A percentile compares a stretch with the other conserved stretches of the same genome.
phyloP scores from a whole-genome alignment of 2,329 filamentous ascomycete species.

The Lithohypha guttulata region DNA sequence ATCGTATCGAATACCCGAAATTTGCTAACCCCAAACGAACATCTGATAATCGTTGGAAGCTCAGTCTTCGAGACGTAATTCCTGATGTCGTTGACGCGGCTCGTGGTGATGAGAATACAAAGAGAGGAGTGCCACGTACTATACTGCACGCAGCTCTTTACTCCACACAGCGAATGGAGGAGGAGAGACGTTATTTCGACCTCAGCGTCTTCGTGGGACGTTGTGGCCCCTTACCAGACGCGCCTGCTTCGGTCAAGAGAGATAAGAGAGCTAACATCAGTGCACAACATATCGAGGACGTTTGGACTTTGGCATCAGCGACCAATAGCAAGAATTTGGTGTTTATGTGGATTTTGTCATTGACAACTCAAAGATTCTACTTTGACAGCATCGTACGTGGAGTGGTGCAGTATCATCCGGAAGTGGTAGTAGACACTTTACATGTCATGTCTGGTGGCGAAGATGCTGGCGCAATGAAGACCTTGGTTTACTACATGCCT shows the following conservation, averaged over 20 bases:
- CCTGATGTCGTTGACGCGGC: background rate
- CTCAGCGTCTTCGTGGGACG: background rate
- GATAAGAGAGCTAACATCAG: background rate
- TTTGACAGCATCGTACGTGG: background rate
- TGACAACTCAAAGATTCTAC: background rate
- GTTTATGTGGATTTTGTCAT: constrained; percentile 1
- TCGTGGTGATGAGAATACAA: background rate
- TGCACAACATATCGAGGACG: background rate
- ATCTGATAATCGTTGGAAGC: background rate
- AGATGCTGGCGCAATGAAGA: background rate
- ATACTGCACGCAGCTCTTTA: background rate
- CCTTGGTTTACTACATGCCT: background rate
- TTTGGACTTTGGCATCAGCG: background rate
- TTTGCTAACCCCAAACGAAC: background rate
- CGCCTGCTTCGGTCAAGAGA: background rate
- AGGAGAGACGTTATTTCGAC: background rate
- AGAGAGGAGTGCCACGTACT: background rate
- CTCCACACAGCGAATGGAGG: background rate
- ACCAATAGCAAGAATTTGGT: background rate
- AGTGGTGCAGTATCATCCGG: background rate
- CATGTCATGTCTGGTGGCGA: background rate
- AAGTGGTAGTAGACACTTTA: background rate
- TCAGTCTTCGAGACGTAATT: background rate
- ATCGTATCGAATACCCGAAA: background rate
- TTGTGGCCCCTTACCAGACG: background rate